phyloP scores from a whole-genome alignment of 805 yeast genomes.

The Sungouiozyma intestinalis region DNA sequence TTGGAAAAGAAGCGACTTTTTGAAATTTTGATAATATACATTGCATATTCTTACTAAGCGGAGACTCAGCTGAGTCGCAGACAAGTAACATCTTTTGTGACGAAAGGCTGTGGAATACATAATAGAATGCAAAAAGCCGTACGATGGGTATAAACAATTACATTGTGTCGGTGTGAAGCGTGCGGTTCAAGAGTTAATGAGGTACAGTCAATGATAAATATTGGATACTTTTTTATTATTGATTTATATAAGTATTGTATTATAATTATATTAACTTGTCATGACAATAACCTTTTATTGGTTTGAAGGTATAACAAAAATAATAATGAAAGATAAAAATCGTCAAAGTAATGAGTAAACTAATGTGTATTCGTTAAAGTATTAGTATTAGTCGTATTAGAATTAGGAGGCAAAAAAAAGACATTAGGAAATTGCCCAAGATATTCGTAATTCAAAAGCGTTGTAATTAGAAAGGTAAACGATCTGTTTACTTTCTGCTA shows the following conservation, averaged over 20 bases:
- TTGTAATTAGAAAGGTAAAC: no score
- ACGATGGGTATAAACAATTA: no score
- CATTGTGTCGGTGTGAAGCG: no score
- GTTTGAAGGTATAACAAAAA: background rate
- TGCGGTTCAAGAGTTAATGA: no score
- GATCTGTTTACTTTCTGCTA: constrained; percentile 4
- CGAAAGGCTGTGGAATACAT: no score
- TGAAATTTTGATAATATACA: background rate
- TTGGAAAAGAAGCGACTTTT: background rate
- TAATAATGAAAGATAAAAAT: no score
- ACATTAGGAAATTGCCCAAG: no score
- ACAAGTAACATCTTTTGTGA: no score
- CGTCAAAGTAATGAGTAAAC: background rate
- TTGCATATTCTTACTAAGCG: background rate
- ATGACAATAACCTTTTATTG: background rate
- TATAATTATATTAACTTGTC: background rate
- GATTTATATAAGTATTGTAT: background rate
- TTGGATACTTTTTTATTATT: no score
- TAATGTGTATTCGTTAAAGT: background rate
- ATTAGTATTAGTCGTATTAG: background rate
- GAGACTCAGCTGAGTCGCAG: background rate
- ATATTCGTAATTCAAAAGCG: no score
- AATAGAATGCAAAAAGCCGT: no score
- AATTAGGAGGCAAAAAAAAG: constrained; percentile 29
- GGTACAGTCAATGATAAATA: no score